phyloP scores from a whole-genome alignment of 2,329 filamentous ascomycete species.

The Akanthomyces uredinophilus region DNA sequence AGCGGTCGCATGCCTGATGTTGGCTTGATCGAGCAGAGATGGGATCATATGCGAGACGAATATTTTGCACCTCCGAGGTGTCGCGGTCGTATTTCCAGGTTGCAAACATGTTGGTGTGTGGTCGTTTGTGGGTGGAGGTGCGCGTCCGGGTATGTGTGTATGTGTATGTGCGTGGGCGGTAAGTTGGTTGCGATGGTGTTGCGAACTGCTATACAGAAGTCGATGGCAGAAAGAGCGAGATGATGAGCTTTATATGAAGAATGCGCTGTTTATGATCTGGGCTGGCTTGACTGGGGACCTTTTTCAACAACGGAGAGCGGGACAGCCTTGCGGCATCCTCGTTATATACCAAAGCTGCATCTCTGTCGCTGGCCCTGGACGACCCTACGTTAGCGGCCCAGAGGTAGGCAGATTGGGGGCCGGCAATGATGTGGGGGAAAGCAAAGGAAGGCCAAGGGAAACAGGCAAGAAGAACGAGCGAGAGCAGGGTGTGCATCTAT shows the following conservation, averaged over 20 bases:
- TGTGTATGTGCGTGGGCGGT: not conserved
- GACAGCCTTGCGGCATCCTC: constrained; percentile 4
- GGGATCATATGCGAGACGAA: constrained; percentile 33
- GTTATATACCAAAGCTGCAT: constrained; percentile 11
- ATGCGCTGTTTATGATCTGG: not conserved
- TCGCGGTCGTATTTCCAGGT: constrained; percentile 37
- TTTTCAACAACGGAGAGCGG: constrained; percentile 1
- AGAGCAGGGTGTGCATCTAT: constrained; percentile 3
- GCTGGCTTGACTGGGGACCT: not conserved
- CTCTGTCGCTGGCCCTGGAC: not conserved
- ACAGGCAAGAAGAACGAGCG: not conserved
- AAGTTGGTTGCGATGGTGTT: not conserved
- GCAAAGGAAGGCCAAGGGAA: not conserved
- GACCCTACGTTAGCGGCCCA: constrained; percentile 5
- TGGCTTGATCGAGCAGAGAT: constrained; percentile 33
- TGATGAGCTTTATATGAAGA: not conserved
- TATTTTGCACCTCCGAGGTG: constrained; percentile 32
- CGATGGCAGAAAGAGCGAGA: not conserved
- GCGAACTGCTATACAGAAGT: not conserved
- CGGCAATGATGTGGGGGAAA: constrained; percentile 10
- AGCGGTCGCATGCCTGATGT: constrained; percentile 35
- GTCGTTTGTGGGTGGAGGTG: not conserved
- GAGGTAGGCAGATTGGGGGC: constrained; percentile 10
- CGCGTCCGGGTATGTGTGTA: not conserved
- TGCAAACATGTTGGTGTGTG: constrained; percentile 27